Conservation (phyloP, 768 basidiomycete species). For the Hygrophorus russula region DNA sequence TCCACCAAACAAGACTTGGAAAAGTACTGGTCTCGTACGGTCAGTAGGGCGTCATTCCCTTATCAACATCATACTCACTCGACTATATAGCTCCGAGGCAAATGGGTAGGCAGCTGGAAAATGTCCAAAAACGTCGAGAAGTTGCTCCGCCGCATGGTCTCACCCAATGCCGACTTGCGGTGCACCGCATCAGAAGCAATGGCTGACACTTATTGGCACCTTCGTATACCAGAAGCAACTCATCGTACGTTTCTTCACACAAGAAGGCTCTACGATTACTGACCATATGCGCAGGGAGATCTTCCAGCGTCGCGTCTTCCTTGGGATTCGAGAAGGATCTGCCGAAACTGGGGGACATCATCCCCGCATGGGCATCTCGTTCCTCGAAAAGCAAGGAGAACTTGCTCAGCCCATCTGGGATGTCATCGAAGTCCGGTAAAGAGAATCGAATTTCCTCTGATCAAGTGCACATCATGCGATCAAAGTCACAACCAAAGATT, state of each 20-base stretch:
- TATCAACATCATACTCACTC: not conserved
- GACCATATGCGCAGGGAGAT: constrained; percentile 23
- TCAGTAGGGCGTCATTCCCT: constrained; percentile 18
- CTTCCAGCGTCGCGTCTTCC: constrained; percentile 35
- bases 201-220: constrained; percentile 56
- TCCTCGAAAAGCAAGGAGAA: constrained; percentile 13
- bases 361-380: constrained; percentile 18
- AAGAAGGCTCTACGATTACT: not conserved
- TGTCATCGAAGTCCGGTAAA: constrained; percentile 7
- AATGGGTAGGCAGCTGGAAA: constrained; percentile 78
- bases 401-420: constrained; percentile 24
- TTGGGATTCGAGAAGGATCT: constrained; percentile 40
- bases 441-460: constrained; percentile 2
- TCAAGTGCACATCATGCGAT: constrained; percentile 13
- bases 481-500: constrained; percentile 36
- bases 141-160: constrained; percentile 66
- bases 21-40: constrained; percentile 79
- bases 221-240: constrained; percentile 15
- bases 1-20: constrained; percentile 71
- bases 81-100: constrained; percentile 52
- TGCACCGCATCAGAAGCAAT: constrained; percentile 60
- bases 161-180: constrained; percentile 72
- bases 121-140: constrained; percentile 56
- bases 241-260: constrained; percentile 30
- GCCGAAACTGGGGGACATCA: constrained; percentile 24